phyloP scores from a whole-genome alignment of 352 stramenopile genomes.

The Pythium sp. region DNA sequence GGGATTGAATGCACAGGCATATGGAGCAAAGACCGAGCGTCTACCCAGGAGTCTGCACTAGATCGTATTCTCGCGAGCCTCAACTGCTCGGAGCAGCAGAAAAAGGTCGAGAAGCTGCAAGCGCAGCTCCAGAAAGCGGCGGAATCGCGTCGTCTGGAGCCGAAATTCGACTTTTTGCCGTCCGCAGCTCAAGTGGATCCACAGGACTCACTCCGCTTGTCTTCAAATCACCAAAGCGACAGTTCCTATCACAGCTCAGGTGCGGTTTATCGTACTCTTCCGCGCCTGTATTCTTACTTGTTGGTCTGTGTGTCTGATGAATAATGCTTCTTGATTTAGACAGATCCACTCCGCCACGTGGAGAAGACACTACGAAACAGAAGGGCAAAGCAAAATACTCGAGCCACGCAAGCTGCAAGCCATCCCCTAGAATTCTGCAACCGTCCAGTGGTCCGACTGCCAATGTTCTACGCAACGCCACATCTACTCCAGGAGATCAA shows the following conservation, averaged over 20 bases:
- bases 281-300: not conserved
- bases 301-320: not conserved
- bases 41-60: not conserved
- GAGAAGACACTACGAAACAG: not conserved
- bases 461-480: not conserved
- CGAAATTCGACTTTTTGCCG: slow-evolving; percentile 23
- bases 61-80: slow-evolving; percentile 16
- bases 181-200: not conserved
- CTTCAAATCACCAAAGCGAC: not conserved
- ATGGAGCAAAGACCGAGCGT: not conserved
- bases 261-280: not conserved
- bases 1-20: not conserved
- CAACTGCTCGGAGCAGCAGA: slow-evolving; percentile 29
- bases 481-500: not conserved
- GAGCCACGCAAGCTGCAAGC: not conserved
- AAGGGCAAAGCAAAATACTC: not conserved
- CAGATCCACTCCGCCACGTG: not conserved
- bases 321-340: not conserved
- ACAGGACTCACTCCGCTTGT: not conserved
- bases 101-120: slow-evolving; percentile 34
- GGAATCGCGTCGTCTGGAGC: slow-evolving; percentile 26
- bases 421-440: not conserved
- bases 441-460: not conserved
- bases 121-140: slow-evolving; percentile 30
- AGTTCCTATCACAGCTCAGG: not conserved